Percentiles rank a stretch among this genome's conserved stretches.
These are phyloP conservation scores for Alternaria novae-zelandiae DNA, from an alignment of 2,329 filamentous ascomycete genomes.

Conservation along the genomic window DNA sequence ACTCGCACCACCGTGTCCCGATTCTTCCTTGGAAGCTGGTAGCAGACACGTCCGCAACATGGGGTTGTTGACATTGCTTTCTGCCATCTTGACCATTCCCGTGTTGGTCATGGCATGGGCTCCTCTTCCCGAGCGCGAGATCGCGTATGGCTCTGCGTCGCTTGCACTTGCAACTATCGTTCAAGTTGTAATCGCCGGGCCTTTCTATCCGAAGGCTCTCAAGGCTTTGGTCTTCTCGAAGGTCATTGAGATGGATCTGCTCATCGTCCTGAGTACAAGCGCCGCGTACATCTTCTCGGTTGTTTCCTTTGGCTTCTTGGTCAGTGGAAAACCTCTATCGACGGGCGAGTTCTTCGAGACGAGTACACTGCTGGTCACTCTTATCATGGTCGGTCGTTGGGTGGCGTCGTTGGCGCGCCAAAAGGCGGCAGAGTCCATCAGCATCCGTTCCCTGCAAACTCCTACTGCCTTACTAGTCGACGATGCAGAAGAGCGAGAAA, in stretches of 20 bases:
- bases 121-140: conserved; percentile 55
- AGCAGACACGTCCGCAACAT: conserved; percentile 62
- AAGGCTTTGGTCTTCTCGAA: conserved; percentile 65
- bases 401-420: conserved; percentile 56
- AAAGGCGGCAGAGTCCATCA: conserved; percentile 58
- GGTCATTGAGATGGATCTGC: conserved; percentile 71
- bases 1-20: conserved; percentile 57
- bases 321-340: conserved; percentile 45
- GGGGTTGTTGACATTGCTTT: conserved; percentile 48
- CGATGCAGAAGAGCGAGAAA: conserved; percentile 53
- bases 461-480: conserved; percentile 59
- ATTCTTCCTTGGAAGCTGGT: conserved; percentile 58
- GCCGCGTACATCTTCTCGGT: conserved; percentile 36
- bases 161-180: conserved; percentile 71
- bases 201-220: conserved; percentile 71
- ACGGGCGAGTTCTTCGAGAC: conserved; percentile 62
- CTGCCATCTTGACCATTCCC: conserved; percentile 49
- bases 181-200: conserved; percentile 67
- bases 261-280: conserved; percentile 6
- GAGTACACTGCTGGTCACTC: conserved; percentile 60
- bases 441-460: conserved; percentile 63
- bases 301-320: conserved; percentile 53
- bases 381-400: conserved; percentile 60
- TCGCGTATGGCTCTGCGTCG: conserved; percentile 62
- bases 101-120: conserved; percentile 72